These are phyloP conservation scores for Colletotrichum scovillei DNA, from an alignment of 2,329 filamentous ascomycete genomes.

Conservation along the genomic window DNA sequence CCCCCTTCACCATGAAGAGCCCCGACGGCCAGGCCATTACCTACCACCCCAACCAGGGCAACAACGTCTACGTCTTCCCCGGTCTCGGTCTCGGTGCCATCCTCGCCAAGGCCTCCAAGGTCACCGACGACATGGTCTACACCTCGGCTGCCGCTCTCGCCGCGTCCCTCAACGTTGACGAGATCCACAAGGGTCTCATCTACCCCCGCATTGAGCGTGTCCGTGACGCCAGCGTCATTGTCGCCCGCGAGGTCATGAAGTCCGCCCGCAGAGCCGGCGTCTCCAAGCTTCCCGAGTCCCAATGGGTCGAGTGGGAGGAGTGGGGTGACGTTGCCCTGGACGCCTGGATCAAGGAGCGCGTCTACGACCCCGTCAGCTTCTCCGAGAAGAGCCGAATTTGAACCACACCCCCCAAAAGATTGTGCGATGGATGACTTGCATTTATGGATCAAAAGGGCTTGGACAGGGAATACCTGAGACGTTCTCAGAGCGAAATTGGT, in stretches of 20 bases:
- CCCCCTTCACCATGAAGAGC: conserved; percentile 74
- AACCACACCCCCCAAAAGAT: not conserved
- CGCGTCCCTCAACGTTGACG: conserved; percentile 81
- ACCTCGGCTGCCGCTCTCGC: conserved; percentile 87
- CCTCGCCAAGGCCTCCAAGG: conserved; percentile 84
- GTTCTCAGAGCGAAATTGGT: conserved; percentile 26
- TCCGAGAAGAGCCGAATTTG: conserved; percentile 42
- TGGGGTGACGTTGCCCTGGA: conserved; percentile 74
- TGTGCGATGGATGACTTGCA: conserved; percentile 23
- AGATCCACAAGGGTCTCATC: conserved; percentile 85
- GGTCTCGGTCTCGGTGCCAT: conserved; percentile 95
- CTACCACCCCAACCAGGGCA: conserved; percentile 85
- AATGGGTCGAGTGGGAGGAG: conserved; percentile 80
- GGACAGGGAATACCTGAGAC: conserved; percentile 28
- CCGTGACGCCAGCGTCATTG: conserved; percentile 86
- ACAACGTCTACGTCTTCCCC: conserved; percentile 94
- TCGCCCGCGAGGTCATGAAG: conserved; percentile 93
- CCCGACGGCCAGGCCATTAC: conserved; percentile 68
- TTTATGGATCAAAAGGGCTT: conserved; percentile 26
- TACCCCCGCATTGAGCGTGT: conserved; percentile 94
- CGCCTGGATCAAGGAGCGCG: conserved; percentile 68
- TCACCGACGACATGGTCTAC: conserved; percentile 98
- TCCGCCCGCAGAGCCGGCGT: conserved; percentile 87
- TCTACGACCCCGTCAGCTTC: conserved; percentile 69
- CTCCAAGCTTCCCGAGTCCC: conserved; percentile 72